Conservation (phyloP, 306 rosid genomes). For the Sicyos edulis region DNA sequence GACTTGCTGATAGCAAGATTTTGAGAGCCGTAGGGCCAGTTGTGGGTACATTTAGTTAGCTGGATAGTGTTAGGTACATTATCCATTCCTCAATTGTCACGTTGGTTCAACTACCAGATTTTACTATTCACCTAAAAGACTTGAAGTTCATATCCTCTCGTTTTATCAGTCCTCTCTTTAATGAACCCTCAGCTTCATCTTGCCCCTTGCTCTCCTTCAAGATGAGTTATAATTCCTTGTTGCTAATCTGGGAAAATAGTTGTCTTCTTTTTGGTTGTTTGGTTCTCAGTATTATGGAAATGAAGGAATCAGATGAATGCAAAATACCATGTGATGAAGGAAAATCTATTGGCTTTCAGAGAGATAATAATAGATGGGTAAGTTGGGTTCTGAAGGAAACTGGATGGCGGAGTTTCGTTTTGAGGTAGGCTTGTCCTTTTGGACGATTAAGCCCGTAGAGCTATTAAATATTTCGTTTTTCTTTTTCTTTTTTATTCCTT, state of each 20-base stretch:
- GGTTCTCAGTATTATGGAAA: constrained; percentile 7
- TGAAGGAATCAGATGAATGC: background rate
- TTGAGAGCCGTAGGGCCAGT: background rate
- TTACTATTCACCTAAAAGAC: too few relatives aligned
- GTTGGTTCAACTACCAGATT: too few relatives aligned
- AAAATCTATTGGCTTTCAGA: constrained; percentile 5
- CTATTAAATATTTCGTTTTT: constrained; percentile 28
- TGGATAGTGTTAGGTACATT: background rate
- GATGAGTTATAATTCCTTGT: background rate
- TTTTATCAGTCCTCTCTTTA: too few relatives aligned
- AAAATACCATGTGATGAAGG: background rate
- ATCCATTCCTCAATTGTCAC: background rate
- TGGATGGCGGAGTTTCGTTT: constrained; percentile 31
- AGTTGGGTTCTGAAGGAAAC: constrained; percentile 17
- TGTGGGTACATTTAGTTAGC: background rate
- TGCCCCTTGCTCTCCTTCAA: constrained; percentile 9
- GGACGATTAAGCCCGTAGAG: constrained; percentile 17
- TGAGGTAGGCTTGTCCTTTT: constrained; percentile 66
- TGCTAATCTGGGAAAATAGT: background rate
- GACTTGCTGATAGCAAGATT: background rate
- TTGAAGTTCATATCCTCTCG: too few relatives aligned
- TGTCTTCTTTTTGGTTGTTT: constrained; percentile 17
- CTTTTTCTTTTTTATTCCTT: constrained; percentile 22
- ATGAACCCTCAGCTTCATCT: background rate
- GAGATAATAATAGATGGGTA: constrained; percentile 21